These are phyloP conservation scores for Handroanthus guayacan DNA, from an alignment of 257 asterid genomes.

Conservation along the genomic window DNA sequence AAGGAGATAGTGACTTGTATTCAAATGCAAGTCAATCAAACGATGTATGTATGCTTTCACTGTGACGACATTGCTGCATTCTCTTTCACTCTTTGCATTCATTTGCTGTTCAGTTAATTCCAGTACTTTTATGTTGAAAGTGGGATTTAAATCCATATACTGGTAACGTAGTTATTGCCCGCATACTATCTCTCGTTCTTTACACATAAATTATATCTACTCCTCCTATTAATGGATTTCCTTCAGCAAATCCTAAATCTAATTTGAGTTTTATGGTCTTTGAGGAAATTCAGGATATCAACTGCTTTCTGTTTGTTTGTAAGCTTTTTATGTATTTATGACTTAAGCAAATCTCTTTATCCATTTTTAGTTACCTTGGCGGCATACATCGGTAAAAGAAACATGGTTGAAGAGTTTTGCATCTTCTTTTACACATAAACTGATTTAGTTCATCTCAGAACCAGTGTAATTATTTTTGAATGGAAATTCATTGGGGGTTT, in stretches of 20 bases:
- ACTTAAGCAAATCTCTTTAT: slow-evolving; percentile 7
- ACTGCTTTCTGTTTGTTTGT: neutral
- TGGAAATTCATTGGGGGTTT: neutral
- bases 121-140: neutral
- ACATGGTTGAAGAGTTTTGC: neutral
- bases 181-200: slow-evolving; percentile 18
- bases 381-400: neutral
- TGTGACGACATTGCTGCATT: slow-evolving; percentile 35
- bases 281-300: neutral
- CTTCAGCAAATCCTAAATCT: slow-evolving; percentile 21
- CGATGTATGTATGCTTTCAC: slow-evolving; percentile 62
- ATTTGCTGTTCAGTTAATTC: slow-evolving; percentile 23
- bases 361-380: neutral
- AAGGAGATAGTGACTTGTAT: slow-evolving; percentile 63
- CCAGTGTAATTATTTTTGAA: neutral
- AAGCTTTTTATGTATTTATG: neutral
- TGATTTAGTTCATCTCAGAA: neutral
- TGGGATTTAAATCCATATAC: neutral
- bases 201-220: neutral
- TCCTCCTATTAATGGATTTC: slow-evolving; percentile 3
- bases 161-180: slow-evolving; percentile 11
- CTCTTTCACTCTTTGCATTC: slow-evolving; percentile 20
- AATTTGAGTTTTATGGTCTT: slow-evolving; percentile 24
- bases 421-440: neutral
- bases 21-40: slow-evolving; percentile 55